phyloP scores from a whole-genome alignment of 352 stramenopile genomes.

The Pythium phragmiticola region DNA sequence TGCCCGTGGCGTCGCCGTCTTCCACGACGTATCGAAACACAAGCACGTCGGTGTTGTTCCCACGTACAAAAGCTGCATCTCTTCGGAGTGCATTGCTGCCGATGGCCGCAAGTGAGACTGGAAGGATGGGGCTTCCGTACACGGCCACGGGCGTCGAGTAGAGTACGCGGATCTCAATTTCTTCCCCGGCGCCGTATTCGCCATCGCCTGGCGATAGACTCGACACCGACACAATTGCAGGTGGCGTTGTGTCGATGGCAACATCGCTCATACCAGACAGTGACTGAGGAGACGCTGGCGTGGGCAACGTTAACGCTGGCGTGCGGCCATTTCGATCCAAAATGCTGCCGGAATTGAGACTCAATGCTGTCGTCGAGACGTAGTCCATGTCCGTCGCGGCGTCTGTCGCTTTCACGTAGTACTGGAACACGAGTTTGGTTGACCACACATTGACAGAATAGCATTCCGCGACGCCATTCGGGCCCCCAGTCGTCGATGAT shows the following conservation, averaged over 20 bases:
- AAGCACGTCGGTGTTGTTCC: slow-evolving; percentile 71
- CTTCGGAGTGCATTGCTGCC: slow-evolving; percentile 36
- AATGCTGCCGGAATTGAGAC: slow-evolving; percentile 54
- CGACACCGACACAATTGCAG: slow-evolving; percentile 53
- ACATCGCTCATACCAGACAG: slow-evolving; percentile 51
- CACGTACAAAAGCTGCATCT: slow-evolving; percentile 43
- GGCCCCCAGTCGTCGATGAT: slow-evolving; percentile 34
- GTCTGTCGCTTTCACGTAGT: slow-evolving; percentile 60
- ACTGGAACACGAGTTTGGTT: slow-evolving; percentile 59
- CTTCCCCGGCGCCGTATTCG: slow-evolving; percentile 67
- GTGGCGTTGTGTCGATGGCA: slow-evolving; percentile 67
- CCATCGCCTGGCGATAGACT: slow-evolving; percentile 54
- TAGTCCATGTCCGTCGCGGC: slow-evolving; percentile 60
- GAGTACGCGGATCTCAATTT: slow-evolving; percentile 51
- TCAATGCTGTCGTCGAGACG: slow-evolving; percentile 48
- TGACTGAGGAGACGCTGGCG: slow-evolving; percentile 38
- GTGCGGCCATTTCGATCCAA: slow-evolving; percentile 65
- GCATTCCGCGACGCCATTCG: slow-evolving; percentile 56
- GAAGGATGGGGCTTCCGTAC: slow-evolving; percentile 55
- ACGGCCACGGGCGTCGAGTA: slow-evolving; percentile 69
- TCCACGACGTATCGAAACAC: slow-evolving; percentile 74
- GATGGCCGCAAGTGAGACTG: slow-evolving; percentile 43
- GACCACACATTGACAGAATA: slow-evolving; percentile 58
- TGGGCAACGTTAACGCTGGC: slow-evolving; percentile 54
- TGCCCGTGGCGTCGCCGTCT: slow-evolving; percentile 43